Evolutionary conservation across 148 eudicot genomes (phyloP), one percentile per base, ranked within the genome.

Genomic region (Silene latifolia): DNA sequence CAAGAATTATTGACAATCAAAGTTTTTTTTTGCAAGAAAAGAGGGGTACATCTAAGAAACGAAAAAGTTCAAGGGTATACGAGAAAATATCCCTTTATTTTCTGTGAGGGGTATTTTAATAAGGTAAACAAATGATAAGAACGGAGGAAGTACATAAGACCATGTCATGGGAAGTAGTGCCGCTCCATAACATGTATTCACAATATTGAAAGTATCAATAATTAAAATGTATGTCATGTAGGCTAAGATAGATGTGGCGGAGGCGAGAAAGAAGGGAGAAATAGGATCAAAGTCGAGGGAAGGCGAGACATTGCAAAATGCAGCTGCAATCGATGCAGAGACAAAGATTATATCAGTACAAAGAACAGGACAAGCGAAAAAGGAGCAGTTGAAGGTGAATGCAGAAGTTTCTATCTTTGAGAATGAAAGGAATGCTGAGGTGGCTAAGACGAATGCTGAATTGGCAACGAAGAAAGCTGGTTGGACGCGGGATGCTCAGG

Each of bases 241-340:
- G 82, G 89, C 89, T 13, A 87, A 75, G 73, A 18, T 87, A 3
- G 87, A 87, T 48, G 89, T 87, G 0, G 82, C 89, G 0, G 89
- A 87, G 76, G 87, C 89, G 0, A 82, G 27, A 71, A 87, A 76
- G 83, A 83, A 87, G 56, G 89, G 87, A 21, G 86, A 68, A 58
- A 74, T 84, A 39, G 89, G 89, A 11, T 65, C 86, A 1, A 87
- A 87, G 71, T 58, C 62, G 20, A 72, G 89, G 21, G 77, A 61
- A 19, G 89, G 89, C 2, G 78, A 78, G 56, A 87, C 88, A 1
- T 42, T 74, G 19, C 89, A 87, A 60, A 84, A 87, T 56, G 88
- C 87, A 7, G 82, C 88, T 3, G 83, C 73, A 42, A 87, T 87
- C 10, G 89, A 87, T 19, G 86, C 89, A 0, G 86, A 87, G 47